Conservation (phyloP, 306 rosid species). For the Prunus mira region DNA sequence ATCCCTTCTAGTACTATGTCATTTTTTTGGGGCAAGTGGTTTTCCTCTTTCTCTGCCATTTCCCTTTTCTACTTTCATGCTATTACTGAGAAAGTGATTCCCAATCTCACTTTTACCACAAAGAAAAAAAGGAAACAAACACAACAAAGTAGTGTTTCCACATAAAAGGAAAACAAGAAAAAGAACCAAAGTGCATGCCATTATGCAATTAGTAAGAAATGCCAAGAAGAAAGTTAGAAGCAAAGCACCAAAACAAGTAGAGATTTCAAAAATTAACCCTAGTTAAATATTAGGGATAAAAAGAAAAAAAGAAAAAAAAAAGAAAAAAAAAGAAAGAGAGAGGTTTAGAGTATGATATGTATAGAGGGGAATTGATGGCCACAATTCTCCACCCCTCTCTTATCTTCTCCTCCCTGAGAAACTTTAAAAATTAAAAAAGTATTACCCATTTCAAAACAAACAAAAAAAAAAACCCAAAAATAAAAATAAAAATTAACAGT, state of each 20-base stretch:
- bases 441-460: background rate
- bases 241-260: background rate
- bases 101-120: slow-evolving; percentile 13
- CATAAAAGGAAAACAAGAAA: slow-evolving; percentile 8
- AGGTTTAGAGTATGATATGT: slow-evolving; percentile 37
- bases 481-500: background rate
- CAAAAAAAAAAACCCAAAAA: background rate
- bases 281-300: background rate
- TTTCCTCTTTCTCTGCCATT: slow-evolving; percentile 6
- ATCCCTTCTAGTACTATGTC: background rate
- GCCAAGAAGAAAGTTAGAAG: background rate
- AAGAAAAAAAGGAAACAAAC: background rate
- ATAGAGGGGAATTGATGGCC: slow-evolving; percentile 58
- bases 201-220: background rate
- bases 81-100: slow-evolving; percentile 10
- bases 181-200: background rate
- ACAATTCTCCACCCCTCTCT: slow-evolving; percentile 45
- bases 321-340: slow-evolving; percentile 18
- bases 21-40: background rate
- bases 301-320: background rate
- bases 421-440: background rate
- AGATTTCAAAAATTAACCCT: background rate
- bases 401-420: slow-evolving; percentile 35
- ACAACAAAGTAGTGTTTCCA: background rate
- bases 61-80: slow-evolving; percentile 14